phyloP scores from a whole-genome alignment of 495 filamentous ascomycete species.

The Daldinia childiae region DNA sequence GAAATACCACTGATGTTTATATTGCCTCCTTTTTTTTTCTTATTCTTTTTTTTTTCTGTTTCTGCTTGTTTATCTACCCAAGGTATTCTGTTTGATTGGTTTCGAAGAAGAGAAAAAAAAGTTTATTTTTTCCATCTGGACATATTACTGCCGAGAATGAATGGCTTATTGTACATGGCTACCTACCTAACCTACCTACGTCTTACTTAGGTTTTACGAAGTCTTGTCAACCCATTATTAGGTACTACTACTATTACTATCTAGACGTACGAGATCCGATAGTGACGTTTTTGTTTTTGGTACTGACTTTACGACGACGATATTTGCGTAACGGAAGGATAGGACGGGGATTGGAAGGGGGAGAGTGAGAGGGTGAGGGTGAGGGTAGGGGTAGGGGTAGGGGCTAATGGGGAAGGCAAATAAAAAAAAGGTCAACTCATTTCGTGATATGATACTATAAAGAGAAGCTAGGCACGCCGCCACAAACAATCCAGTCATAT shows the following conservation, averaged over 20 bases:
- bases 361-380: no score
- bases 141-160: conserved; percentile 17
- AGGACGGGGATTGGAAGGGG: no score
- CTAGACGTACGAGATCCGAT: background rate
- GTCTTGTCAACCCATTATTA: background rate
- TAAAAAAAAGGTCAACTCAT: background rate
- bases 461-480: conserved; percentile 33
- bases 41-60: background rate
- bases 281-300: conserved; percentile 1
- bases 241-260: background rate
- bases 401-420: background rate
- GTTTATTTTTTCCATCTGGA: conserved; percentile 18
- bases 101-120: background rate
- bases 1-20: conserved; percentile 47
- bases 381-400: conserved; percentile 4
- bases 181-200: no score
- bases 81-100: background rate
- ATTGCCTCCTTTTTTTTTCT: conserved; percentile 2
- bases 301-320: no score
- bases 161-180: conserved; percentile 14
- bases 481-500: conserved; percentile 13
- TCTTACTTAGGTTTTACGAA: conserved; percentile 2
- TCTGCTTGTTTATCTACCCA: background rate
- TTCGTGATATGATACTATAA: conserved; percentile 27
- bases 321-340: no score